Conservation (phyloP, 177 flowering plant genomes). For the Telopea speciosissima region DNA sequence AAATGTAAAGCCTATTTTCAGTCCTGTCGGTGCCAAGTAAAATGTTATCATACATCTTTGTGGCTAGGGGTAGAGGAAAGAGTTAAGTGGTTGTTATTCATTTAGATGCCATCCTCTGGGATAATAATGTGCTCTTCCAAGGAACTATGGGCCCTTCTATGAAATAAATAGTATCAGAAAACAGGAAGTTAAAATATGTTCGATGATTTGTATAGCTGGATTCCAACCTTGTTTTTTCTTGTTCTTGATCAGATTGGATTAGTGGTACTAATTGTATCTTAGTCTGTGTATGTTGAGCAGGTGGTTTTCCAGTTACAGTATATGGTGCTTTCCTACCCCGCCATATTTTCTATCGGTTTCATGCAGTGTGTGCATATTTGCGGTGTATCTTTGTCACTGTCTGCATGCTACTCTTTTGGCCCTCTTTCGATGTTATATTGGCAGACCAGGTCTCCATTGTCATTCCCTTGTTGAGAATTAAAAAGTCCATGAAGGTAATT, state of each 20-base stretch:
- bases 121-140: background rate
- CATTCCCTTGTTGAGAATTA: slow-evolving; percentile 71
- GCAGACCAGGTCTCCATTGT: slow-evolving; percentile 93
- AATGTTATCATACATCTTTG: background rate
- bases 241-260: background rate
- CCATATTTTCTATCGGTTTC: slow-evolving; percentile 83
- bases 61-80: background rate
- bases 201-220: background rate
- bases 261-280: slow-evolving; percentile 3
- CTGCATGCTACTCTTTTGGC: slow-evolving; percentile 67
- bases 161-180: too few species aligned
- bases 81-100: background rate
- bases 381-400: slow-evolving; percentile 89
- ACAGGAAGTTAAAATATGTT: background rate
- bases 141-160: background rate
- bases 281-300: slow-evolving; percentile 28
- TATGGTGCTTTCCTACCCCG: slow-evolving; percentile 90
- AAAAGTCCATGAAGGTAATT: slow-evolving; percentile 62
- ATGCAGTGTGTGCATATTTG: slow-evolving; percentile 92
- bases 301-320: slow-evolving; percentile 78
- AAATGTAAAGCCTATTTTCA: too few species aligned
- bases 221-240: background rate
- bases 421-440: slow-evolving; percentile 72
- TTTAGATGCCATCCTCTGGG: too few species aligned
- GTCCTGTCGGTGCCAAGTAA: background rate